Conservation (phyloP, 345 rosid genomes). For the Excoecaria cochinchinensis region DNA sequence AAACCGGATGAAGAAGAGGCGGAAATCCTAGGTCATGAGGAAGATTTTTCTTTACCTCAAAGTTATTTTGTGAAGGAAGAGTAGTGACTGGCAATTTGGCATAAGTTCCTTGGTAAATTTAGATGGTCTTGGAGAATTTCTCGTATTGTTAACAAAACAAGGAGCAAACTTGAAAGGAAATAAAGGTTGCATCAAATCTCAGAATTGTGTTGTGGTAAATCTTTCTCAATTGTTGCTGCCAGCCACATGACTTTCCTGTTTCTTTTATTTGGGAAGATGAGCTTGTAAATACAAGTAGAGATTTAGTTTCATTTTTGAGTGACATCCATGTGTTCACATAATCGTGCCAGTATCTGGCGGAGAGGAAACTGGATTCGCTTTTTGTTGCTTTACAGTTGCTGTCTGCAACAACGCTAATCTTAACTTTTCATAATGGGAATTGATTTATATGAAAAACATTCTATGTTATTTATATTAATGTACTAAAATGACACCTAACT, state of each 20-base stretch:
- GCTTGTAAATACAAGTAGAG: constrained; percentile 7
- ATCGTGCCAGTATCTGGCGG: too few relatives aligned
- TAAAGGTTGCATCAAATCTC: constrained; percentile 10
- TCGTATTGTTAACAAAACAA: constrained; percentile 15
- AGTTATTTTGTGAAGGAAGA: constrained; percentile 87
- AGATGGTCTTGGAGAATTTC: neutral
- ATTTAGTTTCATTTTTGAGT: constrained; percentile 51
- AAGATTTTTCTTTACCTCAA: constrained; percentile 84
- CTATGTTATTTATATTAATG: too few relatives aligned
- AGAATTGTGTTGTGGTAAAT: neutral
- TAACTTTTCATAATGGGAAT: too few relatives aligned
- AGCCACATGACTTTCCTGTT: constrained; percentile 3
- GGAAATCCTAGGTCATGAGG: constrained; percentile 78
- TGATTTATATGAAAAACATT: too few relatives aligned
- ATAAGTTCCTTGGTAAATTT: neutral
- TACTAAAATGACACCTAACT: too few relatives aligned
- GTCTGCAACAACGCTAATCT: too few relatives aligned
- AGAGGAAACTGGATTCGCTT: too few relatives aligned
- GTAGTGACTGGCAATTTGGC: constrained; percentile 23
- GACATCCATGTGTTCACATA: neutral
- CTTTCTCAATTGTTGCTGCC: neutral
- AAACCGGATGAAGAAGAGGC: constrained; percentile 88
- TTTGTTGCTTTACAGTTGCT: too few relatives aligned
- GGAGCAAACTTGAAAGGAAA: constrained; percentile 16
- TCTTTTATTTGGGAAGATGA: constrained; percentile 5